phyloP scores from a whole-genome alignment of 371 early-diverging fungal genomes.

The Apophysomyces elegans region DNA sequence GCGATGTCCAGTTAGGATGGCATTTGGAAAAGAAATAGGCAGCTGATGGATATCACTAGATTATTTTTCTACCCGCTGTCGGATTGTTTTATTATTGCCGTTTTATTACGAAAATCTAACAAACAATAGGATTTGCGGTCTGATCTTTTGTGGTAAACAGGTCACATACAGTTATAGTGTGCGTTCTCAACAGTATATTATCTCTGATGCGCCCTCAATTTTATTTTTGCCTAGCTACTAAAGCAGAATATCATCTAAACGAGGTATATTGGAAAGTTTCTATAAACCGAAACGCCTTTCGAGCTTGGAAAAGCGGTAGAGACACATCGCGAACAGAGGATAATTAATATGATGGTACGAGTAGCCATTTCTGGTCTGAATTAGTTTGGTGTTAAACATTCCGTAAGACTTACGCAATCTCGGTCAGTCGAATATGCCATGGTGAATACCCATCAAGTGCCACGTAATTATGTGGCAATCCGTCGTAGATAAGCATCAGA shows the following conservation, averaged over 20 bases:
- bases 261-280: background rate
- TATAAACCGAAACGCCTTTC: constrained; percentile 58
- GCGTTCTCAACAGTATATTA: background rate
- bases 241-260: constrained; percentile 1
- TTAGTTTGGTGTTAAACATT: constrained; percentile 5
- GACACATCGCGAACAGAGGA: constrained; percentile 44
- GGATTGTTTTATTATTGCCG: too few species aligned
- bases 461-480: constrained; percentile 55
- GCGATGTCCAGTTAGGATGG: too few species aligned
- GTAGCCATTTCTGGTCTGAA: constrained; percentile 16
- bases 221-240: background rate
- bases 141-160: too few species aligned
- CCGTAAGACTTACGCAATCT: constrained; percentile 53
- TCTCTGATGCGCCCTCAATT: constrained; percentile 4
- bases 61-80: too few species aligned
- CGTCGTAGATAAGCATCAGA: constrained; percentile 61
- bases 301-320: constrained; percentile 53
- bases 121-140: too few species aligned
- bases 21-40: too few species aligned
- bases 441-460: constrained; percentile 64
- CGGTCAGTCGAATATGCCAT: constrained; percentile 68
- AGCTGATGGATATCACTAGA: too few species aligned
- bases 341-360: constrained; percentile 40
- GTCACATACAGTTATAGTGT: too few species aligned
- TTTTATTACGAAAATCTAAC: too few species aligned